Base-by-base conservation (phyloP, 2,329 filamentous ascomycete genomes). In the Beauveria sp. region DNA sequence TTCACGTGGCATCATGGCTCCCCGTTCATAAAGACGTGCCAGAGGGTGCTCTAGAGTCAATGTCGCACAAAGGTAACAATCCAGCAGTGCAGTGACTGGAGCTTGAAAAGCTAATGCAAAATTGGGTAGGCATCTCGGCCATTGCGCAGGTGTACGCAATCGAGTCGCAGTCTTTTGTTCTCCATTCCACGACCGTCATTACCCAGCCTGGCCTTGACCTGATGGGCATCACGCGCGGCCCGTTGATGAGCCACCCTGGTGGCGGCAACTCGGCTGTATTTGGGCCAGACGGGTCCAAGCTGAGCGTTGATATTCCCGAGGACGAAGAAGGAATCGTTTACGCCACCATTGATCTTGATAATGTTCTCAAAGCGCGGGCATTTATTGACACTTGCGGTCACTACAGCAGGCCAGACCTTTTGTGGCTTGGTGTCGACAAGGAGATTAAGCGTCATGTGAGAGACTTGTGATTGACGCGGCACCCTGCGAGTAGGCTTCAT, bases 1-100 rank as follows among this genome's bases (percentile, higher is more conserved):
- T 83, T 30, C 79, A 83, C 64, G 71, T 82, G 20, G 70, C 77
- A 4, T 76, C 74, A 51, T 83, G 80, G 80, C 80, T 79, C 0
- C 66, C 68, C n/a, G 30, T 52, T 16, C 20, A 52, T 24, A 14
- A n/a, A 10, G 50, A 52, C 14, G 30, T 52, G 18, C 50, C 50
- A 5, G 50, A 52, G 3, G 50, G 28, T 20, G 34, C 28, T 18
- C 30, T 52, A 12, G 30, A 37, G 12, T 43, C 37, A 22, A 55
- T 55, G 52, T 43, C 52, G 7, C 14, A 16, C 24, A 30, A 26
- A 30, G 52, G 52, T 55, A 43, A 51, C 3, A 7, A 12, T 34
- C 26, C 12, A 37, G 34, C 34, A 37, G 12, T 16, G 18, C 14
- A 34, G 18, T 20, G n/a, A 26, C 18, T 7, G 50, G 8, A 8